Percentiles rank a stretch among this genome's conserved stretches.
These are phyloP conservation scores for Diaporthe sp. DNA, from an alignment of 2,329 filamentous ascomycete genomes.

Conservation along the genomic window DNA sequence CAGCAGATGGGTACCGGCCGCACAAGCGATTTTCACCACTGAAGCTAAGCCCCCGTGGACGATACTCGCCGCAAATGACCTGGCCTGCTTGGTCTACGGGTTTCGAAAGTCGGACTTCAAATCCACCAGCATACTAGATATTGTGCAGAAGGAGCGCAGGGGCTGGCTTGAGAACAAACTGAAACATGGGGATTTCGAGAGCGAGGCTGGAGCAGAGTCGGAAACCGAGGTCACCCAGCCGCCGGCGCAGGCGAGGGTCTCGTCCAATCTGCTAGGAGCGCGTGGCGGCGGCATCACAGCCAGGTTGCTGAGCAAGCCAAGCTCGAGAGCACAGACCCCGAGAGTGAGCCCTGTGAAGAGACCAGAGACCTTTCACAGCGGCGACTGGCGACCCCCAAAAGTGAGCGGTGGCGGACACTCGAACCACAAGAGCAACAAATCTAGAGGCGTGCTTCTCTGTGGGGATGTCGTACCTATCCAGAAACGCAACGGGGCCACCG, in stretches of 20 bases:
- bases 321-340: conserved; percentile 64
- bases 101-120: conserved; percentile 95
- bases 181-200: conserved; percentile 67
- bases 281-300: conserved; percentile 84
- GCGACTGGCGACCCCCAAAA: conserved; percentile 65
- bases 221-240: conserved; percentile 48
- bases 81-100: conserved; percentile 98
- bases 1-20: conserved; percentile 88
- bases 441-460: conserved; percentile 83
- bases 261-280: conserved; percentile 73
- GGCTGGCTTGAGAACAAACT: conserved; percentile 92
- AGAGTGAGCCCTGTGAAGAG: conserved; percentile 64
- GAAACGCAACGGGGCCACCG: conserved; percentile 91
- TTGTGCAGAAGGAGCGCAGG: conserved; percentile 89
- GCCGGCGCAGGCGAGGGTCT: conserved; percentile 48
- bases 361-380: conserved; percentile 72
- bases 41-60: conserved; percentile 92
- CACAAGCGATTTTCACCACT: conserved; percentile 98
- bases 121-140: conserved; percentile 93
- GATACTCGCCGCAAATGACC: conserved; percentile 93
- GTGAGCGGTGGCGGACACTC: conserved; percentile 53
- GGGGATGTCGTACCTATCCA: conserved; percentile 98
- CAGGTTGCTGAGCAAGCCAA: conserved; percentile 85
- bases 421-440: conserved; percentile 76
- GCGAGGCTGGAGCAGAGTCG: conserved; percentile 50